Base-by-base conservation (phyloP, 169 alveolate species). In the Eimeria acervulina region DNA sequence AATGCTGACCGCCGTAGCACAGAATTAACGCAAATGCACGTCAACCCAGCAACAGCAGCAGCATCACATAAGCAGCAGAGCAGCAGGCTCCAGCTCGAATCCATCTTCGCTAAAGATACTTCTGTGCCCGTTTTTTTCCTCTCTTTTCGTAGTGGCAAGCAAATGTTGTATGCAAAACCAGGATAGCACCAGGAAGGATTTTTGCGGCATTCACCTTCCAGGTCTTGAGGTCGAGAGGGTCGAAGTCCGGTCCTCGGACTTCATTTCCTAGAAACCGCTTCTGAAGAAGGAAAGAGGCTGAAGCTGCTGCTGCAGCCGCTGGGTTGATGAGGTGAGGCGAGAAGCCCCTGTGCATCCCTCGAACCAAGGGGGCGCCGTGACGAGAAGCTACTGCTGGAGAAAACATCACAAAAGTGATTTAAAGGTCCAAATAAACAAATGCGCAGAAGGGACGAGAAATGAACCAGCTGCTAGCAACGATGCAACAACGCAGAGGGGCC, bases 191-290 rank as follows among this genome's bases (percentile, higher is more conserved):
- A 40, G 13, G 21, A 10, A 12, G 36, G n/a, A 44, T 17, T 4
- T 51, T 28, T 72, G 8, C 68, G 26, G 38, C 28, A 5, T 80
- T 23, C n/a, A 92, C 95, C 61, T 76, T 42, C 80, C 85, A 74
- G 66, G 91, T 55, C 44, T 78, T 51, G 28, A 74, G 74, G 55
- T 59, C 33, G 51, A 92, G 59, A 38, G 87, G 83, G 55, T 92
- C 95, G 47, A 92, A 92, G 36, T 74, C 91, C 26, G 95, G 95
- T 5, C 95, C 95, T 19, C 91, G 2, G 8, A 52, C 95, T 28
- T 74, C 68, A 55, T 92, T 92, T 31, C 95, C 95, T 21, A 92
- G 91, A 40, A 76, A 92, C 38, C 95, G 95, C 15, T 74, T 33
- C 83, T 92, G 95, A 5, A 81, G 70, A 81, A 36, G 51, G 47